Evolutionary conservation across 106 monocot genomes (phyloP), one percentile per base, ranked within the genome.

Genomic region (Posidonia australis): DNA sequence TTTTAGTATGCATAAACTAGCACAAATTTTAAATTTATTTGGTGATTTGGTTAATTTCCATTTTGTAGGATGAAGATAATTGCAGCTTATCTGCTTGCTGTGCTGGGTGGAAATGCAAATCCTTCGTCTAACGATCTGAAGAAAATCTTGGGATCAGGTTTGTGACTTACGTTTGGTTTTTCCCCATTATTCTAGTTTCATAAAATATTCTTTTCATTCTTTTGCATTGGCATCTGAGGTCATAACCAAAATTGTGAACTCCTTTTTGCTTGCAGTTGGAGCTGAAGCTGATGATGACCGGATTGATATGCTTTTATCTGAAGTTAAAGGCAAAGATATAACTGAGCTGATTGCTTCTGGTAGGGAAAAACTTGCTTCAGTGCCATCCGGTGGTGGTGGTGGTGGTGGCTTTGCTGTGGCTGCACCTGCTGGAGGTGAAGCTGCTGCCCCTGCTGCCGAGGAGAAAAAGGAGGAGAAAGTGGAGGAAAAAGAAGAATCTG

Each of bases 21-120:
- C n/a, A n/a, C n/a, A n/a, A n/a, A n/a, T n/a, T n/a, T n/a, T n/a
- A n/a, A n/a, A n/a, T n/a, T n/a, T n/a, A n/a, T n/a, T n/a, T n/a
- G n/a, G n/a, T n/a, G n/a, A n/a, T n/a, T n/a, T n/a, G n/a, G n/a
- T n/a, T n/a, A n/a, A n/a, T n/a, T n/a, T n/a, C n/a, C n/a, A n/a
- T 36, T 36, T 2, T 36, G 36, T 41, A 66, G 66, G 23, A 68
- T 68, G 68, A 68, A 68, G 54, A 20, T 68, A 18, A 68, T 56
- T 44, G 68, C 68, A 18, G 68, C 55, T 17, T 68, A 68, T 56
- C 18, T 68, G 26, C 68, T 68, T 54, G 68, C 68, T 68, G 68
- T 68, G 29, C 23, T 68, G 19, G 68, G 68, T 46, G 68, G 68
- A 5, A 68, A 56, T 20, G 23, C 44, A 5, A 42, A 5, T 29